Conservation (phyloP, 1,139 yeast genomes). For the Yamadazyma pseudoaaseri region DNA sequence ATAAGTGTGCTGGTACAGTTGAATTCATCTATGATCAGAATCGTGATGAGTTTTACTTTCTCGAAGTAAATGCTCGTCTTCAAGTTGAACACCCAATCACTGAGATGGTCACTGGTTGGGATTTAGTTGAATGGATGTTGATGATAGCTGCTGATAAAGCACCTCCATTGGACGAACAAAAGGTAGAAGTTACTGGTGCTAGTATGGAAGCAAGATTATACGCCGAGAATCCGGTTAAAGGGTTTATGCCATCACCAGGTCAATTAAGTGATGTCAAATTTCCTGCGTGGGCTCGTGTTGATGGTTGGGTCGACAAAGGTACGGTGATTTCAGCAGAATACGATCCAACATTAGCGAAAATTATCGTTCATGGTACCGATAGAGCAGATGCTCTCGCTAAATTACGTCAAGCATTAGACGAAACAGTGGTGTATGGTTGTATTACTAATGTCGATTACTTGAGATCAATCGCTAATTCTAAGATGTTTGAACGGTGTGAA, state of each 20-base stretch:
- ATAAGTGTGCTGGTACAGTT: conserved; percentile 96
- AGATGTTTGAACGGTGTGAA: conserved; percentile 78
- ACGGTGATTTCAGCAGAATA: conserved; percentile 89
- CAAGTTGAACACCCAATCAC: conserved; percentile 99
- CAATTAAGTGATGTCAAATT: conserved; percentile 81
- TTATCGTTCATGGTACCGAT: conserved; percentile 89
- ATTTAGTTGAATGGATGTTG: conserved; percentile 96
- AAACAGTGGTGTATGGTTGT: conserved; percentile 86
- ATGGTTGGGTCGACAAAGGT: conserved; percentile 91
- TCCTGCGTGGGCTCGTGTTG: conserved; percentile 90
- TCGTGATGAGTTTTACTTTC: conserved; percentile 86
- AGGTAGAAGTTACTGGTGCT: conserved; percentile 70
- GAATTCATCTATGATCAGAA: conserved; percentile 88
- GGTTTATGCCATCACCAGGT: conserved; percentile 95
- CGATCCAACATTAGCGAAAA: conserved; percentile 95
- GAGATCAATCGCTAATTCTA: conserved; percentile 77
- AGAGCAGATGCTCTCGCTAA: conserved; percentile 79
- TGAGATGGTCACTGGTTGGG: conserved; percentile 91
- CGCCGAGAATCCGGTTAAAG: conserved; percentile 96
- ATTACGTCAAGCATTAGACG: conserved; percentile 76
- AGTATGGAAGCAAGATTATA: conserved; percentile 96
- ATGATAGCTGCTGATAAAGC: conserved; percentile 86
- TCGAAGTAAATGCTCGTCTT: conserved; percentile 94
- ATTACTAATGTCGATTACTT: conserved; percentile 87
- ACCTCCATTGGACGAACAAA: conserved; percentile 61